Evolutionary conservation across 169 alveolate species (phyloP), one percentile per base, ranked within the genome.

Genomic region (Pseudocohnilembus persalinus): DNA sequence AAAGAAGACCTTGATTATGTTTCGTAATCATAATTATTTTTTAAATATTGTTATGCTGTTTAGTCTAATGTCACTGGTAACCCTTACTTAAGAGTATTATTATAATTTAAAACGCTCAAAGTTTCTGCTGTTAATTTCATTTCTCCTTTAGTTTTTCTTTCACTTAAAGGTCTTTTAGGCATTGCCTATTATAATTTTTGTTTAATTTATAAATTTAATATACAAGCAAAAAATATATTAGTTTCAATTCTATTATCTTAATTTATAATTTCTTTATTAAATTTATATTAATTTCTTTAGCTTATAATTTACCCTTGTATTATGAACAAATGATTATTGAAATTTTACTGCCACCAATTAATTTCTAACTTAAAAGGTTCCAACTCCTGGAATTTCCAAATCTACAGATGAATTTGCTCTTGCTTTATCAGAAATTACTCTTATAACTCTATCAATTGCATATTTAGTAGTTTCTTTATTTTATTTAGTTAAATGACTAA

Each of bases 401-500:
- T 86, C 90, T 16, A 86, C 90, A 0, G n/a, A 16, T 34, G 74
- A 68, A 29, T 83, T 73, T 85, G 31, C 74, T 81, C 90, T 81
- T 16, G 84, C 76, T 63, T 74, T 65, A 81, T 86, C 90, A 31
- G 90, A 73, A 28, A 86, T 74, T 1, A 79, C 74, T 74, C 83
- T 73, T n/a, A 86, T 73, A 24, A 86, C 77, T 81, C 90, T 86
- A 11, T 86, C 87, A 31, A 86, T 77, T 26, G 90, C 80, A 73
- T 79, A 73, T 74, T 86, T 86, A n/a, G 79, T 87, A 29, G 87
- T 75, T 25, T 92, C 95, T 74, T 89, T 92, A 49, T 73, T 88
- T 33, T 81, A 49, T 6, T 88, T 80, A 31, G 91, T 88, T 64
- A 84, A 84, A 25, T 76, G 30, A 0, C 92, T 91, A 26, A 92